A percentile compares a stretch with the other conserved stretches of the same genome.
phyloP scores from a whole-genome alignment of 75 land plant species.

The Selaginella tamariscina region DNA sequence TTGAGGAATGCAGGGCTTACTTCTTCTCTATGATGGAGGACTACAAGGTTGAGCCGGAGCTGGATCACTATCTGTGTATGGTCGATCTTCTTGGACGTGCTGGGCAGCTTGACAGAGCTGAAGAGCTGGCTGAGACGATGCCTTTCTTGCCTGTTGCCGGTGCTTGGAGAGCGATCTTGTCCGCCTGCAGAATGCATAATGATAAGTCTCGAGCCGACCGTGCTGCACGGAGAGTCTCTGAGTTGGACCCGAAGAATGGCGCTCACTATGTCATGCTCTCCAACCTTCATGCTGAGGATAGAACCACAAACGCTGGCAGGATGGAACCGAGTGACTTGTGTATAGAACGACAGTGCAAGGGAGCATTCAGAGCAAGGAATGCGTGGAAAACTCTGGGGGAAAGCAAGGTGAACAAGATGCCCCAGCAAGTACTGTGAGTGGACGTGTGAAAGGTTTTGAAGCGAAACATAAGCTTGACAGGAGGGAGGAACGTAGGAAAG shows the following conservation, averaged over 20 bases:
- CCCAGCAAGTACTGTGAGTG: too few relatives aligned
- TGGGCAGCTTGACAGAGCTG: not conserved
- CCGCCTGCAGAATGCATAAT: slow-evolving; percentile 1
- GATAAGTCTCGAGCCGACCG: not conserved
- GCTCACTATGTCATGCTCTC: not conserved
- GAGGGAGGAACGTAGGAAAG: too few relatives aligned
- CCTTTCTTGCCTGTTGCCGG: not conserved
- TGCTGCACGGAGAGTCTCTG: not conserved
- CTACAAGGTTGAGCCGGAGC: slow-evolving; percentile 1
- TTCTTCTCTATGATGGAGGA: not conserved
- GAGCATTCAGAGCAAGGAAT: not conserved
- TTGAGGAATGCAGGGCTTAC: not conserved
- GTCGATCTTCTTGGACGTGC: slow-evolving; percentile 8
- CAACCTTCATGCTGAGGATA: not conserved
- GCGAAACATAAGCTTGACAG: too few relatives aligned
- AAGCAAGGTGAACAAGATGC: not conserved
- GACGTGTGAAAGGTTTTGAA: too few relatives aligned
- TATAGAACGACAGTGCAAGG: not conserved
- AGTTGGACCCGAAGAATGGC: slow-evolving; percentile 1
- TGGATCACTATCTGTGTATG: slow-evolving; percentile 5
- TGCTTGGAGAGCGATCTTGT: not conserved
- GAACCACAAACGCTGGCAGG: not conserved
- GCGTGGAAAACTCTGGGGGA: not conserved
- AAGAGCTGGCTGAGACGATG: not conserved
- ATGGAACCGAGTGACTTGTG: not conserved